These are phyloP conservation scores for Aspergillus viridinutans DNA, from an alignment of 2,329 filamentous ascomycete genomes.

Conservation along the genomic window DNA sequence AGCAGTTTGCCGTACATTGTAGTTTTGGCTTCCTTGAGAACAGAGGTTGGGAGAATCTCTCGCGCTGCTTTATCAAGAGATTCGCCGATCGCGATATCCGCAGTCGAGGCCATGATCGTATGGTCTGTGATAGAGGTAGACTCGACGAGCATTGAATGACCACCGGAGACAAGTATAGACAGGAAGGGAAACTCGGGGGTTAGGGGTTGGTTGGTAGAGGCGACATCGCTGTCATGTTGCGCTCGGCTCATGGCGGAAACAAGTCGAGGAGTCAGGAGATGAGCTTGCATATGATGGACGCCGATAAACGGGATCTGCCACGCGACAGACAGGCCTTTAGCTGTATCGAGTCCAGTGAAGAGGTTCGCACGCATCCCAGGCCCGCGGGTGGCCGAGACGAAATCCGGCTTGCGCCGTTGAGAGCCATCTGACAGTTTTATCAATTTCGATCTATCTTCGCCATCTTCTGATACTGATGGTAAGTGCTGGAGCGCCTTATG, in stretches of 20 bases:
- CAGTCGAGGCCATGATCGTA: slow-evolving; percentile 65
- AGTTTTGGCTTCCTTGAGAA: slow-evolving; percentile 53
- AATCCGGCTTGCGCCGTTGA: slow-evolving; percentile 60
- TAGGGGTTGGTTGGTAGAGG: neutral
- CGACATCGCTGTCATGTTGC: slow-evolving; percentile 8
- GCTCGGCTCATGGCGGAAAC: slow-evolving; percentile 55
- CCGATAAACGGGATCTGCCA: slow-evolving; percentile 80
- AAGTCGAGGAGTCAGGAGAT: slow-evolving; percentile 82
- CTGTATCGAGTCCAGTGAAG: slow-evolving; percentile 71
- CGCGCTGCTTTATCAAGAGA: slow-evolving; percentile 84
- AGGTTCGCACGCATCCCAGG: slow-evolving; percentile 84
- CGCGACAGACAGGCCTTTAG: slow-evolving; percentile 80
- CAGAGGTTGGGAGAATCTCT: slow-evolving; percentile 61
- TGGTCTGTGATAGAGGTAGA: slow-evolving; percentile 67
- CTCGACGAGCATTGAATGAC: slow-evolving; percentile 81
- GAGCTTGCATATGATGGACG: slow-evolving; percentile 96
- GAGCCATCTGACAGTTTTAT: slow-evolving; percentile 20
- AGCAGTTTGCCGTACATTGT: slow-evolving; percentile 79
- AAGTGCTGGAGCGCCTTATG: slow-evolving; percentile 58
- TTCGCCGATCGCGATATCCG: slow-evolving; percentile 86
- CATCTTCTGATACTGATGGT: slow-evolving; percentile 31
- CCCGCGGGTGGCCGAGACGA: slow-evolving; percentile 84
- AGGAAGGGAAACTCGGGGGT: slow-evolving; percentile 74
- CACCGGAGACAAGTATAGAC: slow-evolving; percentile 83
- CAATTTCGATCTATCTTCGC: slow-evolving; percentile 3